Conservation (phyloP, 176 grass and related monocot genomes). For the Avena sativa region DNA sequence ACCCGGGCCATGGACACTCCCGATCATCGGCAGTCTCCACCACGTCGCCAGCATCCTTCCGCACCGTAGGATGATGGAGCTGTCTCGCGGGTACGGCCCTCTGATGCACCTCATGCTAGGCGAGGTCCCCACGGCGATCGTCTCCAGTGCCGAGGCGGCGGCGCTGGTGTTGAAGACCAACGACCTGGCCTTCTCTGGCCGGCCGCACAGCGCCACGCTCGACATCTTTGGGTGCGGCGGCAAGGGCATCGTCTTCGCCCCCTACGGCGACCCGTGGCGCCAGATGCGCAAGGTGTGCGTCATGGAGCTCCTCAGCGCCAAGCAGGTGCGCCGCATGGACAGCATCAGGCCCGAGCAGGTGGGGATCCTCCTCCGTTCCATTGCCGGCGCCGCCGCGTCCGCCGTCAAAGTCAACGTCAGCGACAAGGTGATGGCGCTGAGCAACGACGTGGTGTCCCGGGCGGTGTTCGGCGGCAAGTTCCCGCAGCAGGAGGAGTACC, state of each 20-base stretch:
- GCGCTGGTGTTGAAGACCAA: not conserved
- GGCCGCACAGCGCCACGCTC: not conserved
- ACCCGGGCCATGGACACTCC: not conserved
- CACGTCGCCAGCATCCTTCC: not conserved
- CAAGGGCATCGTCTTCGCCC: not conserved
- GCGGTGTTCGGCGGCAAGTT: not conserved
- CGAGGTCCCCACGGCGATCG: not conserved
- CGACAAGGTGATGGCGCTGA: not conserved
- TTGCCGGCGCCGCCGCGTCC: not conserved
- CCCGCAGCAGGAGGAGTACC: not conserved
- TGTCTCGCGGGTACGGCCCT: not conserved
- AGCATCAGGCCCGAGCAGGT: not conserved
- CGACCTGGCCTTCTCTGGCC: not conserved
- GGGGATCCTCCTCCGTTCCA: not conserved
- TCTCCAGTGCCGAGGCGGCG: not conserved
- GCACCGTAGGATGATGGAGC: not conserved
- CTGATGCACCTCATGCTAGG: not conserved
- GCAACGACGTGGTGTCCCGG: not conserved
- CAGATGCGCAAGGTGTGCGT: too few relatives aligned
- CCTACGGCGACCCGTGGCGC: not conserved
- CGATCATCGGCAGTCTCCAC: not conserved
- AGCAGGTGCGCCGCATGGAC: too few relatives aligned
- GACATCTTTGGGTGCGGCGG: not conserved
- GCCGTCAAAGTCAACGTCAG: not conserved
- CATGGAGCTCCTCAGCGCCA: too few relatives aligned